phyloP scores from a whole-genome alignment of 2,329 filamentous ascomycete species.

The Scedosporium aurantiacum region DNA sequence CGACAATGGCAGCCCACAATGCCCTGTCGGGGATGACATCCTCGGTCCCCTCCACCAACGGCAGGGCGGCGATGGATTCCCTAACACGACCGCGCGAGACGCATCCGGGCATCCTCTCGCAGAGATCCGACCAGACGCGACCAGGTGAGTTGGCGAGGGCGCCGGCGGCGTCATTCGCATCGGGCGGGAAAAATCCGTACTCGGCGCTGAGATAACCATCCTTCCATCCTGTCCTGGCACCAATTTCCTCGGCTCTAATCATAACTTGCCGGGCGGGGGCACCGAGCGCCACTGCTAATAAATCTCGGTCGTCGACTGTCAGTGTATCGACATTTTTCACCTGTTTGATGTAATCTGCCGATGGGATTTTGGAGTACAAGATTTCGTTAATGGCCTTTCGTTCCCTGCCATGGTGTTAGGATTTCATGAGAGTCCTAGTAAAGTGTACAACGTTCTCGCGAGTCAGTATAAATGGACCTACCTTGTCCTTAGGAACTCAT shows the following conservation, averaged over 20 bases:
- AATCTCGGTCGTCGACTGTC: conserved; percentile 33
- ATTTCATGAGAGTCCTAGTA: neutral
- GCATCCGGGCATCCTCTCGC: conserved; percentile 41
- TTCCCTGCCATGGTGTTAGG: conserved; percentile 21
- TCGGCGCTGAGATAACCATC: conserved; percentile 41
- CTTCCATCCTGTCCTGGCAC: conserved; percentile 37
- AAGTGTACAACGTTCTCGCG: neutral
- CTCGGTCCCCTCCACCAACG: conserved; percentile 35
- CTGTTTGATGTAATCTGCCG: conserved; percentile 24
- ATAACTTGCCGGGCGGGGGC: conserved; percentile 44
- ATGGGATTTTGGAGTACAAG: conserved; percentile 32
- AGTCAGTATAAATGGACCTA: conserved; percentile 10
- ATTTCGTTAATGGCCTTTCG: conserved; percentile 36
- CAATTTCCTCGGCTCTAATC: conserved; percentile 40
- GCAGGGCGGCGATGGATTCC: conserved; percentile 36
- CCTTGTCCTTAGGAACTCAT: conserved; percentile 34
- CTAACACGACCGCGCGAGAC: conserved; percentile 37
- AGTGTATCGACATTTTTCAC: conserved; percentile 37
- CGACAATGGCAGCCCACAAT: conserved; percentile 41
- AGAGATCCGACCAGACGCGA: conserved; percentile 43
- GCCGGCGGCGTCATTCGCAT: conserved; percentile 36
- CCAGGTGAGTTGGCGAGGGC: conserved; percentile 36
- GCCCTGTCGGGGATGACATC: conserved; percentile 40
- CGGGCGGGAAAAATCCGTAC: conserved; percentile 39
- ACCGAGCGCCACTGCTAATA: conserved; percentile 40